A percentile compares a stretch with the other conserved stretches of the same genome.
These are phyloP conservation scores for Discostella stelligeroides DNA, from an alignment of 108 stramenopile species.

Conservation along the genomic window DNA sequence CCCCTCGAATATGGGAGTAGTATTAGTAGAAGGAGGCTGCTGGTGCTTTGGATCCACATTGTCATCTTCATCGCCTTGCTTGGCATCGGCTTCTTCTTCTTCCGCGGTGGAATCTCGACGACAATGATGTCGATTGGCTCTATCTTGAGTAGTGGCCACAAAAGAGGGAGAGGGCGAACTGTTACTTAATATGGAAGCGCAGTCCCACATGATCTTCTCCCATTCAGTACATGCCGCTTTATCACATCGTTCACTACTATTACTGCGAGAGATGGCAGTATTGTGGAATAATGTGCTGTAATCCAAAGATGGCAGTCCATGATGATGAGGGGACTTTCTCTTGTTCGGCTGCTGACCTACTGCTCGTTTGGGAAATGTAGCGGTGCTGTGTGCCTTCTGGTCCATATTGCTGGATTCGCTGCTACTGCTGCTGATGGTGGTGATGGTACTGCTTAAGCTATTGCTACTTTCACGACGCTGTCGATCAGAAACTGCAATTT, in stretches of 20 bases:
- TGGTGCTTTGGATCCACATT: no score
- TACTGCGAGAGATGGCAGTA: not conserved
- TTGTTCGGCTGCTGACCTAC: conserved; percentile 23
- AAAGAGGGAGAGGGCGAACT: conserved; percentile 66
- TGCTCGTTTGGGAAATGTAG: not conserved
- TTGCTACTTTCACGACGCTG: not conserved
- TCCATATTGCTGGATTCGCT: not conserved
- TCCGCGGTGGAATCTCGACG: conserved; percentile 13
- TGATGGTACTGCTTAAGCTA: no score
- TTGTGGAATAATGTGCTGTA: not conserved
- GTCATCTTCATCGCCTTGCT: conserved; percentile 4
- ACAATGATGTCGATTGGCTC: conserved; percentile 21
- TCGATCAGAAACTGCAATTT: conserved; percentile 12
- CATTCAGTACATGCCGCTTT: conserved; percentile 45
- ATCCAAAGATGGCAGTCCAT: conserved; percentile 8
- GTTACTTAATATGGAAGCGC: conserved; percentile 60
- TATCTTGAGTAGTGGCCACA: conserved; percentile 52
- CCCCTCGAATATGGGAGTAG: conserved; percentile 77
- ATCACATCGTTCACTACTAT: not conserved
- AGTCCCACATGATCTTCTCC: conserved; percentile 62
- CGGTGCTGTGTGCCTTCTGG: conserved; percentile 1
- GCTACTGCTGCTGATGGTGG: conserved; percentile 2
- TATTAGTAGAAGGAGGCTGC: conserved; percentile 26
- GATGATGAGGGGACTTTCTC: conserved; percentile 18
- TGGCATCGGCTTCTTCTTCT: conserved; percentile 5